Evolutionary conservation across 495 filamentous ascomycete genomes (phyloP), one percentile per base, ranked within the genome.

Genomic region (Platismatia glauca): DNA sequence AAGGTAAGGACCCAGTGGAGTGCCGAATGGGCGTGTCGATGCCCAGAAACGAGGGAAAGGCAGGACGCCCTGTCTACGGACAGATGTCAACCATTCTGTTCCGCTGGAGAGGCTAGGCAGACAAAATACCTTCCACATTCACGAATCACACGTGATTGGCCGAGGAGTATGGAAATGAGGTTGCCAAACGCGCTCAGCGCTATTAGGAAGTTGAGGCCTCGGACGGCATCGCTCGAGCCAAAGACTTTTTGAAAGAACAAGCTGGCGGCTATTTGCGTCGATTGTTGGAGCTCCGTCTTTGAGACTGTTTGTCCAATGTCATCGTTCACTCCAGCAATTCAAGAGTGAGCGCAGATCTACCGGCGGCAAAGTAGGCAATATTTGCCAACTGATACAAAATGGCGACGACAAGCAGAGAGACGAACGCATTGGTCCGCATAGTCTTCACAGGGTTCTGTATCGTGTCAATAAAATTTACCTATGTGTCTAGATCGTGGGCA

Each of bases 21-120:
- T 87, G 35, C 82, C 82, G 61, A 87, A 87, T 0, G 86, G 86
- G 12, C 76, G 76, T 0, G 83, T 86, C 0, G 81, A 84, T 0
- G 83, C 85, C 83, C 82, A 87, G 66, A 87, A 84, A 9, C 72
- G 72, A 1, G 85, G 78, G 31, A 74, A 87, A 0, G 86, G 86
- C 7, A 87, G 78, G 5, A 86, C 80, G 34, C 86, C 86, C 78
- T 89, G 85, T 59, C 84, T 84, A 52, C 44, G 31, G 24, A 50
- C 16, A 22, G 7, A 29, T 22, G 24, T 50, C 12, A 9, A 55
- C 29, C n/a, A 24, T 27, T 15, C 58, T 68, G 61, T 60, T 78
- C 73, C 77, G 69, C 84, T 18, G 84, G 75, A 57, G 85, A 80
- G 58, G 87, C 61, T 24, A 84, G 74, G 46, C 7, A 8, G 9